phyloP scores from a whole-genome alignment of 2,329 filamentous ascomycete genomes.

The Cercospora sp. region DNA sequence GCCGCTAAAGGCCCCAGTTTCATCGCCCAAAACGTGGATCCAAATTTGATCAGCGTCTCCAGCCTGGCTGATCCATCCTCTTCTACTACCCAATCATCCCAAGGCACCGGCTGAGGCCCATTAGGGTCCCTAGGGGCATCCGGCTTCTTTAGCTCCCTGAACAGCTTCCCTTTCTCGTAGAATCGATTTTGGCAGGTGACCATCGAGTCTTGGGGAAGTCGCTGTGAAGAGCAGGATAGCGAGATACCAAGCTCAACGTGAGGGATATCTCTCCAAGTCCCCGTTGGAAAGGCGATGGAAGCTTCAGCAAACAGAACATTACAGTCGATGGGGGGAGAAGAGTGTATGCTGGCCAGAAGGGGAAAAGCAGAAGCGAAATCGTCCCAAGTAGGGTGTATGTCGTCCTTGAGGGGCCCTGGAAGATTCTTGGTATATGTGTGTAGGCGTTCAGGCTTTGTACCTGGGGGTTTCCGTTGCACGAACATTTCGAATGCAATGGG shows the following conservation, averaged over 20 bases:
- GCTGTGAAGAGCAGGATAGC: conserved; percentile 33
- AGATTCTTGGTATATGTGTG: conserved; percentile 45
- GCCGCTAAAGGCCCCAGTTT: too few species aligned
- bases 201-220: conserved; percentile 25
- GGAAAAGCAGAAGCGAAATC: conserved; percentile 39
- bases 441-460: conserved; percentile 24
- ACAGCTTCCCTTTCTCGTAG: too few species aligned
- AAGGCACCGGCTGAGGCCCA: conserved; percentile 22
- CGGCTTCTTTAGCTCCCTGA: too few species aligned
- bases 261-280: conserved; percentile 39
- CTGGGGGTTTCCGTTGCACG: conserved; percentile 38
- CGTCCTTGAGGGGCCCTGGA: conserved; percentile 33
- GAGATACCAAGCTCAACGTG: conserved; percentile 38
- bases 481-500: conserved; percentile 45
- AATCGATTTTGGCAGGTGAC: conserved; percentile 32
- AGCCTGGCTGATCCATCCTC: conserved; percentile 23
- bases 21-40: conserved; percentile 48
- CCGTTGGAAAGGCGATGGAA: conserved; percentile 44
- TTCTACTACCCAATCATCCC: conserved; percentile 13
- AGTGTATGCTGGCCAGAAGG: conserved; percentile 29
- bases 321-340: conserved; percentile 33
- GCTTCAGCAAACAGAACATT: conserved; percentile 46
- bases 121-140: too few species aligned
- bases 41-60: conserved; percentile 42
- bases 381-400: conserved; percentile 34